Conservation (phyloP, 805 yeast species). For the Wickerhamiella shivajii region DNA sequence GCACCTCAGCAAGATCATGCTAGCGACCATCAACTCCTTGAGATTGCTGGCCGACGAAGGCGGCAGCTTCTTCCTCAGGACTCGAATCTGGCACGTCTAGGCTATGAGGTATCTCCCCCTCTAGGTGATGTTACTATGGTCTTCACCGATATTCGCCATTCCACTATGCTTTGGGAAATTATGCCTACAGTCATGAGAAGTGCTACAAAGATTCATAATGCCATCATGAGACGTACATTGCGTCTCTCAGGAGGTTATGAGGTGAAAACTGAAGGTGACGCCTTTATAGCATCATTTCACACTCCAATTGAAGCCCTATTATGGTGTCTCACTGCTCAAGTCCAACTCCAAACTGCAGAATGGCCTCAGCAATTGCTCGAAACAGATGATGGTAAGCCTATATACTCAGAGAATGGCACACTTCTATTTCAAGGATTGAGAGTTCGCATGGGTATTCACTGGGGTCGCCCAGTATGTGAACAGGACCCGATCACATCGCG, state of each 20-base stretch:
- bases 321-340: conserved; percentile 92
- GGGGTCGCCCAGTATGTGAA: conserved; percentile 97
- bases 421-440: conserved; percentile 74
- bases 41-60: conserved; percentile 29
- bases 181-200: conserved; percentile 91
- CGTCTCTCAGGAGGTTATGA: conserved; percentile 94
- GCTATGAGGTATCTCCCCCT: conserved; percentile 81
- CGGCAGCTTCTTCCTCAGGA: conserved; percentile 47
- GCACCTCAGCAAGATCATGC: conserved; percentile 9
- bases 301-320: conserved; percentile 77
- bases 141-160: conserved; percentile 91
- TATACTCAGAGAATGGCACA: conserved; percentile 45
- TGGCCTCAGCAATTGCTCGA: conserved; percentile 93
- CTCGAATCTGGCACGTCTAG: conserved; percentile 64
- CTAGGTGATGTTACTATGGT: conserved; percentile 90
- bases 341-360: conserved; percentile 65
- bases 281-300: conserved; percentile 94
- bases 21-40: conserved; percentile 19
- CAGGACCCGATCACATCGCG: conserved; percentile 86
- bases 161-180: conserved; percentile 87
- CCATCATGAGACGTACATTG: conserved; percentile 84
- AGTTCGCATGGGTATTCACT: conserved; percentile 96
- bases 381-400: conserved; percentile 69
- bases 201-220: conserved; percentile 87
- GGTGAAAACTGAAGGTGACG: conserved; percentile 98